These are phyloP conservation scores for Simplicillium aogashimaense DNA, from an alignment of 2,329 filamentous ascomycete species.

Conservation along the genomic window DNA sequence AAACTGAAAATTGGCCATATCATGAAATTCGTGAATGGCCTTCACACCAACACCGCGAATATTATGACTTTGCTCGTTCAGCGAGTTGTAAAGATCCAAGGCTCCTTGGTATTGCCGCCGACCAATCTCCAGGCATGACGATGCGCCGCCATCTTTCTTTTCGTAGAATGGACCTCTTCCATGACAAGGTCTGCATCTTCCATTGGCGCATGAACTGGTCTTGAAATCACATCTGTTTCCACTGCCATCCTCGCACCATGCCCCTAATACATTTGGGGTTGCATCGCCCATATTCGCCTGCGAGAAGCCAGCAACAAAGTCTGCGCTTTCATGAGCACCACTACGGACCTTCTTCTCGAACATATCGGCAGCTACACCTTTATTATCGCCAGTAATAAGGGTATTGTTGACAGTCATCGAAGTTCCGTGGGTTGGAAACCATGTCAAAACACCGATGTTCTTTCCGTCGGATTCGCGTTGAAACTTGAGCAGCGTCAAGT, in stretches of 20 bases:
- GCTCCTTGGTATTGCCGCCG: conserved; percentile 56
- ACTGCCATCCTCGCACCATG: conserved; percentile 77
- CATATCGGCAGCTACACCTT: conserved; percentile 76
- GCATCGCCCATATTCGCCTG: conserved; percentile 88
- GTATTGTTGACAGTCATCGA: conserved; percentile 88
- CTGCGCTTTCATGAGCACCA: conserved; percentile 43
- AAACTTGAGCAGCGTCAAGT: conserved; percentile 69
- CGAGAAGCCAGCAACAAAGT: conserved; percentile 83
- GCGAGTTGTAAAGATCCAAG: conserved; percentile 34
- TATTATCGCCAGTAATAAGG: conserved; percentile 82
- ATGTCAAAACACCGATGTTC: conserved; percentile 72
- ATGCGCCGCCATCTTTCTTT: conserved; percentile 57
- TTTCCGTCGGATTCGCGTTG: conserved; percentile 60
- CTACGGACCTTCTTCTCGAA: conserved; percentile 63
- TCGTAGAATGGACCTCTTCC: conserved; percentile 59
- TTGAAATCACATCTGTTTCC: conserved; percentile 58
- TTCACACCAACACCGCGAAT: conserved; percentile 58
- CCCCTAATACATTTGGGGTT: conserved; percentile 72
- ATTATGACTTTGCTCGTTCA: conserved; percentile 34
- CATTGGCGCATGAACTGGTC: conserved; percentile 68
- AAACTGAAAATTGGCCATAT: conserved; percentile 68
- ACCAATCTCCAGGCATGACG: conserved; percentile 71
- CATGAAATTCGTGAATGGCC: conserved; percentile 71
- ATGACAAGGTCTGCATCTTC: conserved; percentile 57
- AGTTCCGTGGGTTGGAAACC: conserved; percentile 86